Percentiles rank a stretch among this genome's conserved stretches.
Conservation (phyloP, 805 yeast genomes). For the Pichia membranifaciens region DNA sequence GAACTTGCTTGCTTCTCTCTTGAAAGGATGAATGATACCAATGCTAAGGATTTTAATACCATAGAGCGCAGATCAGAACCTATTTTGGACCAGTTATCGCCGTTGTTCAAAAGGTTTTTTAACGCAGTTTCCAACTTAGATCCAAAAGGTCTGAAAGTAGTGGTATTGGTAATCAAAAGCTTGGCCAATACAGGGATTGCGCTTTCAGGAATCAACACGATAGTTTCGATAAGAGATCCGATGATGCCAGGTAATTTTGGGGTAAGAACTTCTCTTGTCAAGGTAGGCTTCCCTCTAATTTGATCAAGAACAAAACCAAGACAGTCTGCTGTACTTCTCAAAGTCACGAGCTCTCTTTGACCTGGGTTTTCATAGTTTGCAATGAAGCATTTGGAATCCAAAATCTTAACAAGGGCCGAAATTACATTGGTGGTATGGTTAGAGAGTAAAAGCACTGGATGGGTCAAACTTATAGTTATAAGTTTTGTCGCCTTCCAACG, state of each 20-base stretch:
- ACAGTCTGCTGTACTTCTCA: conserved; percentile 35
- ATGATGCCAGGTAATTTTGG: conserved; percentile 68
- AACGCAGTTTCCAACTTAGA: conserved; percentile 50
- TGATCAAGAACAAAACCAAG: conserved; percentile 37
- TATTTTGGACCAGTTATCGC: conserved; percentile 33
- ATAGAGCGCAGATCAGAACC: conserved; percentile 35
- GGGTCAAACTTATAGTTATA: conserved; percentile 28
- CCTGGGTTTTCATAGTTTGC: conserved; percentile 27
- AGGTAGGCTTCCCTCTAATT: conserved; percentile 73
- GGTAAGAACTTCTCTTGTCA: conserved; percentile 77
- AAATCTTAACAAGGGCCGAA: conserved; percentile 35
- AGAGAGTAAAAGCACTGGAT: conserved; percentile 33
- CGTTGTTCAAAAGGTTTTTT: conserved; percentile 30
- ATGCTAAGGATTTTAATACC: conserved; percentile 47
- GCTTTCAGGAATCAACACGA: conserved; percentile 33
- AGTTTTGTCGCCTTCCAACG: conserved; percentile 60
- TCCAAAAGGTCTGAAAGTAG: conserved; percentile 77
- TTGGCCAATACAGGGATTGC: conserved; percentile 37
- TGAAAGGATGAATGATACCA: conserved; percentile 49
- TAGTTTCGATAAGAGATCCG: conserved; percentile 43
- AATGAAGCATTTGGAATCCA: conserved; percentile 34
- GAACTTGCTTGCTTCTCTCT: conserved; percentile 42
- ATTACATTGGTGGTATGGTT: conserved; percentile 37
- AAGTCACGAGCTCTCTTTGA: conserved; percentile 23
- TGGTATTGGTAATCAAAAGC: conserved; percentile 54